Percentiles rank a stretch among this genome's conserved stretches.
Conservation (phyloP, 1,284 basidiomycete species). For the Cryptococcus wingfieldii region DNA sequence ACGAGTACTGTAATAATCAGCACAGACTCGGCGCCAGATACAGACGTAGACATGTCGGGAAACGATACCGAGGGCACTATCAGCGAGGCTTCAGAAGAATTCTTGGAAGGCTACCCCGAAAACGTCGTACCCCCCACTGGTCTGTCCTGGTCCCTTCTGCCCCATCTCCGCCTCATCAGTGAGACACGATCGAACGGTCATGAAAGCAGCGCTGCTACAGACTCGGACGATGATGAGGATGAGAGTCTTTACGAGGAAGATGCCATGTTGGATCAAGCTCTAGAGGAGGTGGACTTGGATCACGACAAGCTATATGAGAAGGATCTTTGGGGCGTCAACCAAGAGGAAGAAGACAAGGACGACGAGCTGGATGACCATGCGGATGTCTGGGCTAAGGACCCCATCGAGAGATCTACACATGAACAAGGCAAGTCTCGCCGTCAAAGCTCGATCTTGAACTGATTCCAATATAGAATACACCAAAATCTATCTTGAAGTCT, state of each 20-base stretch:
- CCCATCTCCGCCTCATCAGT: neutral
- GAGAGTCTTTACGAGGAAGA: constrained; percentile 1
- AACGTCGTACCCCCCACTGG: too few relatives aligned
- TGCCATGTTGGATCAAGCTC: constrained; percentile 5
- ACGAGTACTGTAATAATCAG: too few relatives aligned
- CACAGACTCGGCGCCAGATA: too few relatives aligned
- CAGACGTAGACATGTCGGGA: too few relatives aligned
- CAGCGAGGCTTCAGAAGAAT: too few relatives aligned
- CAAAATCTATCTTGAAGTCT: constrained; percentile 1
- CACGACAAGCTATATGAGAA: constrained; percentile 13
- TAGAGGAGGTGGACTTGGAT: constrained; percentile 10
- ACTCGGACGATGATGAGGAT: neutral
- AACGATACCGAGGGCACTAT: too few relatives aligned
- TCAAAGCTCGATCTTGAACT: neutral
- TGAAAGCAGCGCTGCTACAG: too few relatives aligned
- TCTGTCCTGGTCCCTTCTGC: too few relatives aligned
- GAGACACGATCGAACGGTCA: neutral
- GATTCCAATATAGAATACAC: constrained; percentile 4
- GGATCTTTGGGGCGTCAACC: constrained; percentile 1
- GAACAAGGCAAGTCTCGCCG: neutral
- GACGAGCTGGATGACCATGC: neutral
- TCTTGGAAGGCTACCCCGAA: too few relatives aligned
- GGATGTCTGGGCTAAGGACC: neutral
- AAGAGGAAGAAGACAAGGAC: neutral
- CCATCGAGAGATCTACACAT: neutral